phyloP scores from a whole-genome alignment of 2,329 filamentous ascomycete genomes.

The Exophiala bonariae region DNA sequence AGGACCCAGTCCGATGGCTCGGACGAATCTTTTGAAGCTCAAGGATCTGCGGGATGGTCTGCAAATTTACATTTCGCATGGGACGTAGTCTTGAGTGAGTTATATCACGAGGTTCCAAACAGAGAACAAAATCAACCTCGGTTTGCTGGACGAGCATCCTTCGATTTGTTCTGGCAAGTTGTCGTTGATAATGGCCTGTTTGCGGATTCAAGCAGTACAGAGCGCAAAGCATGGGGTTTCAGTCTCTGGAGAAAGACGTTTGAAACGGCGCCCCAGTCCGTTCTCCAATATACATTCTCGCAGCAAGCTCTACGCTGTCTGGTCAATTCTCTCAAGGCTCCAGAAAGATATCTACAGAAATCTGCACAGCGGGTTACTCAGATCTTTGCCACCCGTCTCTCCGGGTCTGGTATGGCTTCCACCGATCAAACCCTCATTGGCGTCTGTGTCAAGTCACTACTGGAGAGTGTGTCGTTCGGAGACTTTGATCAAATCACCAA shows the following conservation, averaged over 20 bases:
- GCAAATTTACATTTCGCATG: conserved; percentile 85
- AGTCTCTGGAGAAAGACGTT: conserved; percentile 80
- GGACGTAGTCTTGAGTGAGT: conserved; percentile 67
- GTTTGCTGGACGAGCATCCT: conserved; percentile 40
- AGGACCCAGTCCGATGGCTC: conserved; percentile 33
- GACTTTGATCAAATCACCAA: conserved; percentile 86
- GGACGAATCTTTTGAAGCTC: conserved; percentile 32
- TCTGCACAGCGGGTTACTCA: conserved; percentile 77
- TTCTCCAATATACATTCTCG: conserved; percentile 69
- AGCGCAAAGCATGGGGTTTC: conserved; percentile 90
- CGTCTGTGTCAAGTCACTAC: conserved; percentile 43
- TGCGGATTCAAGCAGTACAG: conserved; percentile 75
- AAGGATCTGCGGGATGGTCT: conserved; percentile 69
- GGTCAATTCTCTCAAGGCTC: conserved; percentile 76
- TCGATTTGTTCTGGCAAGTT: conserved; percentile 80
- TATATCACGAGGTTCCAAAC: conserved; percentile 31
- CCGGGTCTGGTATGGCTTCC: conserved; percentile 44
- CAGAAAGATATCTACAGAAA: conserved; percentile 76
- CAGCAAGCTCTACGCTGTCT: conserved; percentile 79
- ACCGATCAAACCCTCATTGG: conserved; percentile 56
- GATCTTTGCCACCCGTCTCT: conserved; percentile 63
- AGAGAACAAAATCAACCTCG: conserved; percentile 30
- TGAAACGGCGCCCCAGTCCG: conserved; percentile 47
- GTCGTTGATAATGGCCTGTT: conserved; percentile 88
- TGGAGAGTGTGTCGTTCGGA: conserved; percentile 68